Evolutionary conservation across 106 monocot genomes (phyloP), one percentile per base, ranked within the genome.

Genomic region (Hemerocallis citrina): DNA sequence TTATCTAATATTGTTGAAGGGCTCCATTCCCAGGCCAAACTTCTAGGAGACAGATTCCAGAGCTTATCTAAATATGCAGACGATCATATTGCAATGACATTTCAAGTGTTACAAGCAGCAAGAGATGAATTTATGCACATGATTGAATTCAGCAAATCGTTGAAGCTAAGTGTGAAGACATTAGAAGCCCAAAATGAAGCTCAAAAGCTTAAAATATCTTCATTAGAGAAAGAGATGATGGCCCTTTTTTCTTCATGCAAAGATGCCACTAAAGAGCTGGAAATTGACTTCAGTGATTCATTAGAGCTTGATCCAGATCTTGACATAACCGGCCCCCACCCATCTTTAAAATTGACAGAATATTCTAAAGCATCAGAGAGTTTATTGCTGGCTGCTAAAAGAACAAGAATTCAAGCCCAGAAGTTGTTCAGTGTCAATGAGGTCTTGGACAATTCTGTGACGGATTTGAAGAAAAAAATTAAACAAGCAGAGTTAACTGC

Each of bases 11-110:
- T 79, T 68, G 54, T 72, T 41, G 79, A 86, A 70, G 66, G 56
- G 11, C 24, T 87, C 42, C 42, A 64, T 59, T 42, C 54, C 50
- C 70, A 75, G 51, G 70, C 63, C 31, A 72, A 67, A 37, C 16
- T 65, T 62, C 45, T 79, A 37, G 24, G 30, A n/a, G 71, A 79
- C 44, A 70, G 63, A 31, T 75, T 87, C 42, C 35, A 45, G 58
- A 63, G 46, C 28, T 70, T 91, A 17, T 91, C 87, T 25, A 64
- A 22, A 20, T 77, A 75, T 58, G 39, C 84, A 52, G 77, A 79
- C 46, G 81, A 84, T 52, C 63, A 81, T 47, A 67, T 84, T 50
- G 61, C 56, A 31, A 41, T 72, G 61, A 33, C 78, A 57, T 72
- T 51, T 7, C 74, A 79, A 68, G 80, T 66, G 46, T 47, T 96